These are phyloP conservation scores for Ganoderma meredithae DNA, from an alignment of 1,284 basidiomycete species.

Conservation along the genomic window DNA sequence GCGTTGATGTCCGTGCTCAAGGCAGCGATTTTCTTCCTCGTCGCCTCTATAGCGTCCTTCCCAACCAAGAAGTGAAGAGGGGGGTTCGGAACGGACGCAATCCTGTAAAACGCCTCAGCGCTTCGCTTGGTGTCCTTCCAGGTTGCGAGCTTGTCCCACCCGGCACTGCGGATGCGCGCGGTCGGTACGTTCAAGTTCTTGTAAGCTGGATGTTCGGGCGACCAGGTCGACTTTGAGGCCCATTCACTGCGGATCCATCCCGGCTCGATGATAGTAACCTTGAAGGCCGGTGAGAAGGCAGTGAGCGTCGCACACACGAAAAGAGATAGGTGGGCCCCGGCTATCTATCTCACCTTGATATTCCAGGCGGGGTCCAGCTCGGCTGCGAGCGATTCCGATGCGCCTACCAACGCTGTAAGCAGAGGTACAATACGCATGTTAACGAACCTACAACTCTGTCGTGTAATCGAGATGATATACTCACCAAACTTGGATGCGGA, in stretches of 20 bases:
- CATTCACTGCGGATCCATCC: constrained; percentile 7
- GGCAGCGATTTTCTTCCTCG: constrained; percentile 6
- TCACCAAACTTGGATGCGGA: not conserved
- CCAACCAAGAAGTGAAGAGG: constrained; percentile 29
- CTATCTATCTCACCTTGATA: constrained; percentile 42
- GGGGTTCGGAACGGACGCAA: constrained; percentile 15
- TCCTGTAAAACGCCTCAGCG: constrained; percentile 14
- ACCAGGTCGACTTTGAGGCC: not conserved
- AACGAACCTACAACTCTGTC: not conserved
- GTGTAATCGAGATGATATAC: too few species aligned
- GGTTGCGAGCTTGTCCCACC: constrained; percentile 3
- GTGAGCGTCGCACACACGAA: not conserved
- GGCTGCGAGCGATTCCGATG: constrained; percentile 41
- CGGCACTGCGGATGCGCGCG: not conserved
- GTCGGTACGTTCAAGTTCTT: constrained; percentile 5
- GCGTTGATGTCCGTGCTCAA: constrained; percentile 12
- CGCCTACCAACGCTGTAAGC: too few species aligned
- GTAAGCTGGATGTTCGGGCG: constrained; percentile 15
- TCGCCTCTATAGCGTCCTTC: constrained; percentile 4
- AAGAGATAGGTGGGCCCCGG: too few species aligned
- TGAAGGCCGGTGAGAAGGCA: not conserved
- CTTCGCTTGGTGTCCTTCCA: constrained; percentile 17
- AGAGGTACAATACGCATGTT: too few species aligned
- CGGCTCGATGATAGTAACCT: constrained; percentile 16
- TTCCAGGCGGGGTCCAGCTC: constrained; percentile 50